Base-by-base conservation (phyloP, 805 yeast species). In the Alloascoidea africana region DNA sequence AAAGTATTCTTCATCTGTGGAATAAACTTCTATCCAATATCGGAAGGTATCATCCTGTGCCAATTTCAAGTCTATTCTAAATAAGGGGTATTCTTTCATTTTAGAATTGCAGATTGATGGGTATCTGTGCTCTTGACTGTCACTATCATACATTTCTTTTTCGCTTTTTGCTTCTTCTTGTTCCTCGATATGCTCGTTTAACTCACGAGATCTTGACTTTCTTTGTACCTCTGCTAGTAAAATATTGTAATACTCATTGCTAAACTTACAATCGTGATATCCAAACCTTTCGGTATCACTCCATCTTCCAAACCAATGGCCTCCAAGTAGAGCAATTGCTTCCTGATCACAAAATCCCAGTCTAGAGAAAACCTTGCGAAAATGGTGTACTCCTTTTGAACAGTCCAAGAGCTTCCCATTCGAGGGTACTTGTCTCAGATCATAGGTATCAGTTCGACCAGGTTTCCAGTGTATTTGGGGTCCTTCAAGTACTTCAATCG, bases 381-480 rank as follows among this genome's bases (percentile, higher is more conserved):
- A 59, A 50, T 70, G 68, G 33, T 54, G 52, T 2, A 66, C 60
- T 39, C 61, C 66, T 44, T 60, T 59, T 35, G 61, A 47, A 4
- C 65, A 75, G 47, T 65, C 67, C 3, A 76, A 76, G 44, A 70
- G 55, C 46, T 68, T 56, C n/a, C 70, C 69, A 44, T 60, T 60
- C 11, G 64, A 64, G 5, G 75, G 73, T 14, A 60, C 63, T 2
- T 14, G 43, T 68, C 69, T 2, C 55, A 49, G 48, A 73, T 55
- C 17, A 73, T 74, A 14, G 73, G 70, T 40, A 51, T 58, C 74
- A 73, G 68, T 16, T 54, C 52, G 39, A 38, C 55, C 86, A n/a
- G 79, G 70, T 54, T 69, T 70, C 85, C 85, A 78, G n/a, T 67
- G 63, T 39, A 77, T 60, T 44, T 66, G 53, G 5, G 72, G 72